Percentiles rank a stretch among this genome's conserved stretches.
These are phyloP conservation scores for Cladosporium sp. DNA, from an alignment of 2,329 filamentous ascomycete species.

Conservation along the genomic window DNA sequence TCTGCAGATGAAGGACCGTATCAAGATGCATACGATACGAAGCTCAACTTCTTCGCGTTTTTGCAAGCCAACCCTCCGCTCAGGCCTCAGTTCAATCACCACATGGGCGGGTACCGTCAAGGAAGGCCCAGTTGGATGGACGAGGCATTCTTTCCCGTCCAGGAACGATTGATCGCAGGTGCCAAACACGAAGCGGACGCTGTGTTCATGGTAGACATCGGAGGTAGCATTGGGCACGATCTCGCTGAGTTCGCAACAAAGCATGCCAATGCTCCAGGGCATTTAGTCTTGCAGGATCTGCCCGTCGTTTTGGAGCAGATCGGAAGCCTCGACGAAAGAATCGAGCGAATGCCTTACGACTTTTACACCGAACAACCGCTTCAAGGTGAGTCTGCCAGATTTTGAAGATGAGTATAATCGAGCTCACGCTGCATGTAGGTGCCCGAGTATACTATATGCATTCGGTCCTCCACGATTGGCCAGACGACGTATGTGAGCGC, in stretches of 20 bases:
- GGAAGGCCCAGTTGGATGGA: slow-evolving; percentile 12
- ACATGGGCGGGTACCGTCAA: slow-evolving; percentile 13
- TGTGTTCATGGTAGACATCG: slow-evolving; percentile 14
- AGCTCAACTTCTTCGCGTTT: slow-evolving; percentile 11
- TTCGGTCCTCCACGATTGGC: slow-evolving; percentile 26
- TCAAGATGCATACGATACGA: slow-evolving; percentile 7
- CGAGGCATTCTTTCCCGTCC: slow-evolving; percentile 13
- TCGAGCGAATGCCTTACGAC: slow-evolving; percentile 8
- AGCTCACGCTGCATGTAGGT: not conserved
- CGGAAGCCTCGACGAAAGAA: slow-evolving; percentile 1
- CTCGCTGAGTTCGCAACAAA: slow-evolving; percentile 15
- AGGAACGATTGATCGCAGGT: slow-evolving; percentile 9
- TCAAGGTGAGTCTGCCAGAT: not conserved
- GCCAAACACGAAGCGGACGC: not conserved
- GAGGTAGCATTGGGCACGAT: slow-evolving; percentile 15
- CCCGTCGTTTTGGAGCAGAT: slow-evolving; percentile 7
- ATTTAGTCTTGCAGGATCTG: slow-evolving; percentile 26
- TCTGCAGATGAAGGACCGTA: slow-evolving; percentile 3
- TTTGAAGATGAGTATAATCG: not conserved
- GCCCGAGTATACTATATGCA: slow-evolving; percentile 23
- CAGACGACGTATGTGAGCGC: slow-evolving; percentile 14
- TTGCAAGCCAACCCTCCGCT: slow-evolving; percentile 1
- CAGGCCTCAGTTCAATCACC: slow-evolving; percentile 7
- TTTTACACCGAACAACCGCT: slow-evolving; percentile 11
- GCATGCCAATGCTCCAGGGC: slow-evolving; percentile 16